A percentile compares a stretch with the other conserved stretches of the same genome.
Conservation (phyloP, 305 asterid species). For the Rubia peregrina region DNA sequence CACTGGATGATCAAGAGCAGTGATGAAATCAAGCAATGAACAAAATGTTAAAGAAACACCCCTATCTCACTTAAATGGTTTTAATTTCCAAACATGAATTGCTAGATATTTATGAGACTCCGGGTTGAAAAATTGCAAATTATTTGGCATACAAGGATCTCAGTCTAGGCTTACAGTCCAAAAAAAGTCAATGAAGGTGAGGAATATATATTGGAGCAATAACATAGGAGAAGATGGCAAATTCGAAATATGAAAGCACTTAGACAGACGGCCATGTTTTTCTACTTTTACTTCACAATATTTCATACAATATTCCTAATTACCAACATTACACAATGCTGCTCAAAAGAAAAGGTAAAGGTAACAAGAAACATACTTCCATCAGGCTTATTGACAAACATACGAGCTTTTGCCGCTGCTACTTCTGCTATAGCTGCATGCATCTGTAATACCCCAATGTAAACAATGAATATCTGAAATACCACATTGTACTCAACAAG, state of each 20-base stretch:
- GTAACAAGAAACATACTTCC: slow-evolving; percentile 60
- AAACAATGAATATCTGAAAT: slow-evolving; percentile 9
- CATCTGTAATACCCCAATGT: slow-evolving; percentile 57
- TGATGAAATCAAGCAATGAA: neutral
- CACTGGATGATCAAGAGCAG: neutral
- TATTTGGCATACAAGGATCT: neutral
- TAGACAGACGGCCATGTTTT: neutral
- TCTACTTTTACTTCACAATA: neutral
- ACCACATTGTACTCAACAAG: slow-evolving; percentile 18
- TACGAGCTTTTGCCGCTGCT: slow-evolving; percentile 99
- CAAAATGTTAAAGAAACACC: neutral
- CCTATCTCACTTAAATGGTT: neutral
- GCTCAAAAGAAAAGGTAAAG: neutral
- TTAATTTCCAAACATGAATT: neutral
- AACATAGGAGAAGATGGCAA: neutral
- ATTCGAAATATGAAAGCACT: neutral
- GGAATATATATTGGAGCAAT: slow-evolving; percentile 1
- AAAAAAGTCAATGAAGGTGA: neutral
- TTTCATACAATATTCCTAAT: neutral
- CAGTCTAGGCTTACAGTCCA: neutral
- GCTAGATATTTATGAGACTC: neutral
- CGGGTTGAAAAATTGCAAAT: neutral
- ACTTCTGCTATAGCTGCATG: slow-evolving; percentile 98
- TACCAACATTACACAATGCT: neutral
- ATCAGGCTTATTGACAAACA: slow-evolving; percentile 94